These are phyloP conservation scores for Prunella vulgaris DNA, from an alignment of 257 asterid species.

Conservation along the genomic window DNA sequence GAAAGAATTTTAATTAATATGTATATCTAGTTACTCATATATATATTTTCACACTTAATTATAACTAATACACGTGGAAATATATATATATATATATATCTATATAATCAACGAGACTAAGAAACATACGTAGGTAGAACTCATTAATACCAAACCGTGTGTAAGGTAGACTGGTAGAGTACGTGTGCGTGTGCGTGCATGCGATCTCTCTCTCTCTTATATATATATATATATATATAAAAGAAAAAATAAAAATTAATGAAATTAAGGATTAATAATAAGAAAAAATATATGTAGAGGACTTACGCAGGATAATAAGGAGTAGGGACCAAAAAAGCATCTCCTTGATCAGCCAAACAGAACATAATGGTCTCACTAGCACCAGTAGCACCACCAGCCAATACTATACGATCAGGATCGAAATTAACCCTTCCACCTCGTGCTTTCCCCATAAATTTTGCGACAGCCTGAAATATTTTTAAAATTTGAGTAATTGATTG, in stretches of 20 bases:
- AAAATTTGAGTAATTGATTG: too few relatives aligned
- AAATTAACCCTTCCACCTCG: slow-evolving; percentile 56
- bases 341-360: slow-evolving; percentile 75
- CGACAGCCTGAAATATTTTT: slow-evolving; percentile 69
- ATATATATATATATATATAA: too few relatives aligned
- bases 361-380: slow-evolving; percentile 59
- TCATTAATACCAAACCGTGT: slow-evolving; percentile 11
- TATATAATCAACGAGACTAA: not conserved
- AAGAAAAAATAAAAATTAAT: not conserved
- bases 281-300: too few relatives aligned
- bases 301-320: slow-evolving; percentile 89
- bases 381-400: slow-evolving; percentile 93
- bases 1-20: not conserved
- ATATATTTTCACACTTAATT: not conserved
- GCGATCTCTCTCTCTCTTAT: too few relatives aligned
- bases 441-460: slow-evolving; percentile 62
- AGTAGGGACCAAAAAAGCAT: slow-evolving; percentile 67
- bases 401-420: slow-evolving; percentile 67
- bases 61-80: not conserved
- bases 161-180: slow-evolving; percentile 24
- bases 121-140: not conserved
- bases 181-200: slow-evolving; percentile 6
- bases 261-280: not conserved
- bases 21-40: not conserved
- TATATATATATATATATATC: too few relatives aligned